Percentiles rank a stretch among this genome's conserved stretches.
phyloP scores from a whole-genome alignment of 495 filamentous ascomycete genomes.

The Xylaria nigripes region DNA sequence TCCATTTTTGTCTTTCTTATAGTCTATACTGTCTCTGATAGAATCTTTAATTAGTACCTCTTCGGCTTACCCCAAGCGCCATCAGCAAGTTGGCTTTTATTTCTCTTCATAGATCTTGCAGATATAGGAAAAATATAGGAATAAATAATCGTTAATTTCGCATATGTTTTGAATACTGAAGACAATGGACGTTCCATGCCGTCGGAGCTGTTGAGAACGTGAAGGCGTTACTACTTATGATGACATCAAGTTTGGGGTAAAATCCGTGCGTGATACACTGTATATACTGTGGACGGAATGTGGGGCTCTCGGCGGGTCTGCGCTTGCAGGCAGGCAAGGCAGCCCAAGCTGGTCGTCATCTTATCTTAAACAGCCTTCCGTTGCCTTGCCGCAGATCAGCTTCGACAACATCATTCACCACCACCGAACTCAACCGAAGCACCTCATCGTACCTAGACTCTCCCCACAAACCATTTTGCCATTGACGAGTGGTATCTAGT shows the following conservation, averaged over 20 bases:
- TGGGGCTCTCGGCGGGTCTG: background rate
- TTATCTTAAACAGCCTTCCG: background rate
- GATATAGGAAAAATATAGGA: background rate
- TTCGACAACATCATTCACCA: background rate
- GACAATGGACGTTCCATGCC: background rate
- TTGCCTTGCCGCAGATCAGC: background rate
- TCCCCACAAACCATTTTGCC: background rate
- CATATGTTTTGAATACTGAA: background rate
- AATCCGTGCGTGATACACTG: background rate
- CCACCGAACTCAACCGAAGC: background rate
- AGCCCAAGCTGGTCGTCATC: constrained; percentile 12
- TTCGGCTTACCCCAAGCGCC: background rate
- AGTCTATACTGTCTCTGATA: background rate
- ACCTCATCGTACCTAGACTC: background rate
- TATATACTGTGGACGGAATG: background rate
- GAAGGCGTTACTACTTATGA: background rate
- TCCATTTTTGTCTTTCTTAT: background rate
- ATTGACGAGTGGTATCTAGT: background rate
- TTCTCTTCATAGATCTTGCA: background rate
- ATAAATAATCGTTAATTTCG: background rate
- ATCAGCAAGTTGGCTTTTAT: background rate
- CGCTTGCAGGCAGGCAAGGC: constrained; percentile 3
- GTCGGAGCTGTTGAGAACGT: background rate
- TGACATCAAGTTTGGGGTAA: background rate
- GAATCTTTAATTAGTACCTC: background rate